Evolutionary conservation across 495 filamentous ascomycete genomes (phyloP).

Genomic region (Cercophora newfieldiana): DNA sequence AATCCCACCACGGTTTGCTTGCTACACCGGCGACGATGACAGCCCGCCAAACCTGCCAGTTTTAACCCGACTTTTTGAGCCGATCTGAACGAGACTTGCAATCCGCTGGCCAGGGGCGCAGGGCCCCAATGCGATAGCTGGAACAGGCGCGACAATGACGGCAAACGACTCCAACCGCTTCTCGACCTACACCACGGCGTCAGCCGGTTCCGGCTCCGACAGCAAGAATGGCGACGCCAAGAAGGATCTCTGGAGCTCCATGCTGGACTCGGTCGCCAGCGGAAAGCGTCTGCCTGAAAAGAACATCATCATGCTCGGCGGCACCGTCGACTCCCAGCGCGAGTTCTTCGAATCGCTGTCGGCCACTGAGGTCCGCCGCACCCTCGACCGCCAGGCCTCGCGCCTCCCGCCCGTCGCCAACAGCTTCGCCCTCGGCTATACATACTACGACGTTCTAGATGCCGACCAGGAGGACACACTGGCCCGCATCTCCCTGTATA

Average conservation of each 20-base stretch:
- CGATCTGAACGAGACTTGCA: background rate
- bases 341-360: slow-evolving; percentile 85
- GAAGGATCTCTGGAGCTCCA: slow-evolving; percentile 91
- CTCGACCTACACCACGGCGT: slow-evolving; percentile 53
- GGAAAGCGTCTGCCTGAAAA: slow-evolving; percentile 91
- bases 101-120: background rate
- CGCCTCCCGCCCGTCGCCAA: slow-evolving; percentile 83
- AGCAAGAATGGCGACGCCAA: slow-evolving; percentile 70
- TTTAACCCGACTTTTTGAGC: background rate
- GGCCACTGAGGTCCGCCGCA: slow-evolving; percentile 59
- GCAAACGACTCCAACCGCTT: slow-evolving; percentile 55
- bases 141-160: slow-evolving; percentile 40
- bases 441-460: slow-evolving; percentile 92
- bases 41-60: background rate
- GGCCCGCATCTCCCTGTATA: slow-evolving; percentile 87
- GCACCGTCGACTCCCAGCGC: slow-evolving; percentile 82
- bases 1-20: background rate
- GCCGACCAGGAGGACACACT: slow-evolving; percentile 94
- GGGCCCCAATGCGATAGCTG: slow-evolving; percentile 22
- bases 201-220: slow-evolving; percentile 43
- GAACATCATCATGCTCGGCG: slow-evolving; percentile 83
- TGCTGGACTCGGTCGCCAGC: slow-evolving; percentile 87
- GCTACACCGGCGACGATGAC: background rate
- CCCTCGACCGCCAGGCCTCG: slow-evolving; percentile 58
- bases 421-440: slow-evolving; percentile 90